phyloP scores from a whole-genome alignment of 2,329 filamentous ascomycete species.

The Botrytis pseudocinerea region DNA sequence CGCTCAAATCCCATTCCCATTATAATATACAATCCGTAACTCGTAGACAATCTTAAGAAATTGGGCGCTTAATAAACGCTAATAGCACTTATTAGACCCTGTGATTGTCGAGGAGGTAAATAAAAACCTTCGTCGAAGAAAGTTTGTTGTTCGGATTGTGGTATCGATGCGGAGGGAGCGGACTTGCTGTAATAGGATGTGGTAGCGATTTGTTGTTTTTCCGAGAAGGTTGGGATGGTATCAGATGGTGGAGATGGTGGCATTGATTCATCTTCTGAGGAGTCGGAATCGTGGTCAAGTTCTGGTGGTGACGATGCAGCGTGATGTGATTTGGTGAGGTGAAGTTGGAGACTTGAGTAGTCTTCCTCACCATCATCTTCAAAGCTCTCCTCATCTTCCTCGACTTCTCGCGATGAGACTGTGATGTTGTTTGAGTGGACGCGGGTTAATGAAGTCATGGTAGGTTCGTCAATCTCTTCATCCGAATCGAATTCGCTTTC shows the following conservation, averaged over 20 bases:
- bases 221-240: constrained; percentile 58
- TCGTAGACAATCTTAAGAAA: background rate
- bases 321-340: constrained; percentile 65
- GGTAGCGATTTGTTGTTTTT: constrained; percentile 53
- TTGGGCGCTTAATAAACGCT: constrained; percentile 47
- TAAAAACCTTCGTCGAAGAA: constrained; percentile 53
- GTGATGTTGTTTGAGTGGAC: constrained; percentile 44
- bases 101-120: constrained; percentile 45
- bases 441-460: constrained; percentile 50
- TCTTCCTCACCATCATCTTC: constrained; percentile 62
- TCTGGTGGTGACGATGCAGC: constrained; percentile 62
- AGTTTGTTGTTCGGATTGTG: constrained; percentile 41
- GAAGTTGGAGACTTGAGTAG: constrained; percentile 65
- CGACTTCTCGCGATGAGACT: constrained; percentile 13
- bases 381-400: constrained; percentile 44
- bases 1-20: constrained; percentile 30
- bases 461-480: constrained; percentile 59
- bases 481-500: constrained; percentile 54
- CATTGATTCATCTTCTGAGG: constrained; percentile 71
- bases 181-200: constrained; percentile 43
- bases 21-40: constrained; percentile 25
- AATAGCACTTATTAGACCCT: constrained; percentile 46
- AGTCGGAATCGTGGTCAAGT: constrained; percentile 66
- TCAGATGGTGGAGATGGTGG: constrained; percentile 54
- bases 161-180: constrained; percentile 38